A percentile compares a stretch with the other conserved stretches of the same genome.
These are phyloP conservation scores for Fusarium transvaalense DNA, from an alignment of 2,329 filamentous ascomycete species.

Conservation along the genomic window DNA sequence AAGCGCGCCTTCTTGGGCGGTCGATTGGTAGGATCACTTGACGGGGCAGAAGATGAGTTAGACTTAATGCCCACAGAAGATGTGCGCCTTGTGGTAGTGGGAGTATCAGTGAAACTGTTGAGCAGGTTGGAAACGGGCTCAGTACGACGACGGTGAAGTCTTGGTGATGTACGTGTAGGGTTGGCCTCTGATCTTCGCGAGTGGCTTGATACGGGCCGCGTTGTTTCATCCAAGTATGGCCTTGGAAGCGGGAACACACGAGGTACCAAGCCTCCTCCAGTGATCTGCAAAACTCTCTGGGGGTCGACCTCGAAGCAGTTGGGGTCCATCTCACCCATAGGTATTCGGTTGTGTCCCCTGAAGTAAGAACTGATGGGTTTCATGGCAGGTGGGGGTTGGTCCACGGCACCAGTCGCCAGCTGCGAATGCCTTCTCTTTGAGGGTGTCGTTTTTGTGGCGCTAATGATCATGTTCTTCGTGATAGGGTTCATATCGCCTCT, in stretches of 20 bases:
- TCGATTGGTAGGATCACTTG: constrained; percentile 49
- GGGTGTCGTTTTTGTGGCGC: constrained; percentile 56
- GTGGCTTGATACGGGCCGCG: constrained; percentile 34
- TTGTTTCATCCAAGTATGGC: constrained; percentile 63
- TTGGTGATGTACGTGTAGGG: constrained; percentile 53
- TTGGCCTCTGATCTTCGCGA: constrained; percentile 31
- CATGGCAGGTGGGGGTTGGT: constrained; percentile 49
- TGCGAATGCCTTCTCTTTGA: constrained; percentile 59
- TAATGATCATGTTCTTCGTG: constrained; percentile 75
- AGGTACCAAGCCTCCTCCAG: constrained; percentile 63
- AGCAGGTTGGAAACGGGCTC: constrained; percentile 65
- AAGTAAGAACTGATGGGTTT: constrained; percentile 70
- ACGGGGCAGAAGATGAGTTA: constrained; percentile 17
- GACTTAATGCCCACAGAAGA: constrained; percentile 29
- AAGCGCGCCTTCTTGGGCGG: constrained; percentile 70
- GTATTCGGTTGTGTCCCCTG: constrained; percentile 63
- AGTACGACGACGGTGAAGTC: constrained; percentile 63
- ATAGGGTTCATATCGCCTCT: constrained; percentile 88
- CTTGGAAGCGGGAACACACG: constrained; percentile 70
- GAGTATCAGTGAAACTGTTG: constrained; percentile 42
- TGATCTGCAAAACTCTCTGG: constrained; percentile 61
- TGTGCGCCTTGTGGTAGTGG: constrained; percentile 33
- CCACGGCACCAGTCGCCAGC: constrained; percentile 39
- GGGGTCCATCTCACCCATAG: constrained; percentile 72
- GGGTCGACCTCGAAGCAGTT: constrained; percentile 70